Evolutionary conservation across 805 yeast species (phyloP), one percentile per base, ranked within the genome.

Genomic region (Wickerhamiella allomyrinae): DNA sequence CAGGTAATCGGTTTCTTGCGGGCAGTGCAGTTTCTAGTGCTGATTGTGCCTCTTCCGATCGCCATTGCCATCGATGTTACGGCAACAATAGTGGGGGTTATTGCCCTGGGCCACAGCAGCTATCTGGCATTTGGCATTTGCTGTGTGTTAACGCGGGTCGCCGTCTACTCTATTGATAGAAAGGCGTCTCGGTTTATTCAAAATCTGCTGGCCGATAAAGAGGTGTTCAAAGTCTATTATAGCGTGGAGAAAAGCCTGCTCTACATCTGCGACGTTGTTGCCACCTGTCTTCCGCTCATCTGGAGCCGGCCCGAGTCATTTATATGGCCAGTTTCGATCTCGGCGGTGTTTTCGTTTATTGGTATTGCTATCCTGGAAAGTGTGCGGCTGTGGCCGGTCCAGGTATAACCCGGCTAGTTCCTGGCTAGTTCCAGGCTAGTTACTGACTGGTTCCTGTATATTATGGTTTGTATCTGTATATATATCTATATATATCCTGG

Each of bases 191-290:
- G 37, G 25, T 47, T 49, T 17, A 46, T 50, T 6, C 36, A 41
- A 5, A 41, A 42, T 9, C 44, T 47, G 22, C 24, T 50, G n/a
- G 49, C 45, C 5, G 51, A 49, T 29, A 49, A 43, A 6, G 53
- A 44, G n/a, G 35, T 47, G n/a, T 43, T 34, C 29, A 43, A 41
- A 27, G 41, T 49, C 17, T 50, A 40, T 23, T 35, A 37, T 13
- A 46, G 45, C 31, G 42, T 45, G 20, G 49, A 47, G 7, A 36
- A 22, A 10, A 37, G 46, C 42, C 41, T 49, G 10, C 42, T 44
- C 3, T 42, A 35, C 11, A 31, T 39, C 22, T 38, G 47, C 23
- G 50, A 44, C 29, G 37, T 50, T 7, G 15, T 25, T 7, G 34
- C 47, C 3, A 50, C 46, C 8, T 29, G 42, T 9, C 37, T 47